Evolutionary conservation across 805 yeast genomes (phyloP), one percentile per base, ranked within the genome.

Genomic region (Nematodospora valgi): DNA sequence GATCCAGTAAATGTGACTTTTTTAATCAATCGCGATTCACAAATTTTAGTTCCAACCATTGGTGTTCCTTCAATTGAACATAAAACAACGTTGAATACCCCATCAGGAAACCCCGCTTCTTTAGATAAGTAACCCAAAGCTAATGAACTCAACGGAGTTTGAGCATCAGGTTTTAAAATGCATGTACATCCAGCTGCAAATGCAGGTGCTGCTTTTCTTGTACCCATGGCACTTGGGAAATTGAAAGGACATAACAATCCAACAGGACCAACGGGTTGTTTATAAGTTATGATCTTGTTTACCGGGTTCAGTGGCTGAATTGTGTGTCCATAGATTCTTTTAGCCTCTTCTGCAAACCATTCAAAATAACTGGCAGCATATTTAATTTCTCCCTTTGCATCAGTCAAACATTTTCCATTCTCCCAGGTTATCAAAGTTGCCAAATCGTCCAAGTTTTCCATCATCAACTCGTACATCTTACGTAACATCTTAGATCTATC

Each of bases 1-100:
- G 88, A 81, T 7, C 93, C 93, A 8, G 93, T 84, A 62, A 83
- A 83, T 4, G 88, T 79, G 32, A 83, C 69, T 54, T 83, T 83
- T 49, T 72, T 71, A 41, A 84, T 68, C n/a, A 53, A 45, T 4
- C 72, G 72, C 34, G 76, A 70, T 51, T 72, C 75, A 49, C 82
- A 75, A 38, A 78, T 54, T 45, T 60, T 69, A 38, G 70, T 54
- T 10, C 83, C 83, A 43, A 71, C 58, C 34, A 61, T 69, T 20
- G 80, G 78, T 5, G 81, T 75, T 34, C 63, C 62, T 35, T 69
- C 70, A 38, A 65, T 64, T 6, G 78, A 67, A 10, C 56, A 48
- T 31, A 74, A 49, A 6, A 76, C 69, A 16, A 78, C 65, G 52
- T 78, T 77, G 50, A 74, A 64, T 4, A 62, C 70, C 45, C 85